A percentile compares a stretch with the other conserved stretches of the same genome.
These are phyloP conservation scores for Coemansia sp. DNA, from an alignment of 192 early-diverging fungal genomes.

Conservation along the genomic window DNA sequence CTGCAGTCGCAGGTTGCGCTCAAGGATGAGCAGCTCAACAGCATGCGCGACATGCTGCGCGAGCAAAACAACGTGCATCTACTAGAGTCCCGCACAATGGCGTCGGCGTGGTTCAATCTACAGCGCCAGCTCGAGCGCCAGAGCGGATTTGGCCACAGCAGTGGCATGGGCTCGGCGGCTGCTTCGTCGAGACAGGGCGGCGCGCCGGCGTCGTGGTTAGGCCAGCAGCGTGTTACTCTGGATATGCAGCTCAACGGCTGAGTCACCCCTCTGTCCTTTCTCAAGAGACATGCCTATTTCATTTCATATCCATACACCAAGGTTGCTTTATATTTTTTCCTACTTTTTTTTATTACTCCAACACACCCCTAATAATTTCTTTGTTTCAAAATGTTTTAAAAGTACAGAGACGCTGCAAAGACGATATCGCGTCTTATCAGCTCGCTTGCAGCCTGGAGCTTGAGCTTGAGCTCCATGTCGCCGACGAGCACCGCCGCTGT, in stretches of 20 bases:
- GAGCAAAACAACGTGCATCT: constrained; percentile 52
- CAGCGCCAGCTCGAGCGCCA: constrained; percentile 55
- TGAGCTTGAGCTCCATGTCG: constrained; percentile 79
- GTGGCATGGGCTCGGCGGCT: constrained; percentile 32
- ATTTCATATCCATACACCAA: too few relatives aligned
- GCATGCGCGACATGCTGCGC: constrained; percentile 70
- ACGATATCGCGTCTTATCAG: constrained; percentile 94
- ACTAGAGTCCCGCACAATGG: constrained; percentile 79
- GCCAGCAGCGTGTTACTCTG: constrained; percentile 65
- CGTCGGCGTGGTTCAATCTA: constrained; percentile 72
- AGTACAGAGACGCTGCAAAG: constrained; percentile 89
- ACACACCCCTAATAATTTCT: background rate
- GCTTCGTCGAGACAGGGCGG: constrained; percentile 31
- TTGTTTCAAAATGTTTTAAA: constrained; percentile 23
- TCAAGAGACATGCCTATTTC: too few relatives aligned
- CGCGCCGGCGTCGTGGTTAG: constrained; percentile 68
- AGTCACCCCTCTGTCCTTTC: background rate
- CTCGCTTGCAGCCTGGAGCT: constrained; percentile 87
- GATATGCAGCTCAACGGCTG: constrained; percentile 58
- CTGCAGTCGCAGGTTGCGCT: constrained; percentile 52
- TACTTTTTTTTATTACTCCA: background rate
- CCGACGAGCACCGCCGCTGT: constrained; percentile 88
- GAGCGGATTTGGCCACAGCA: constrained; percentile 53
- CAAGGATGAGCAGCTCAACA: constrained; percentile 60
- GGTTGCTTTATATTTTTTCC: too few relatives aligned